Percentiles rank a stretch among this genome's conserved stretches.
Conservation (phyloP, 2,329 filamentous ascomycete genomes). For the Penicillium sp. region DNA sequence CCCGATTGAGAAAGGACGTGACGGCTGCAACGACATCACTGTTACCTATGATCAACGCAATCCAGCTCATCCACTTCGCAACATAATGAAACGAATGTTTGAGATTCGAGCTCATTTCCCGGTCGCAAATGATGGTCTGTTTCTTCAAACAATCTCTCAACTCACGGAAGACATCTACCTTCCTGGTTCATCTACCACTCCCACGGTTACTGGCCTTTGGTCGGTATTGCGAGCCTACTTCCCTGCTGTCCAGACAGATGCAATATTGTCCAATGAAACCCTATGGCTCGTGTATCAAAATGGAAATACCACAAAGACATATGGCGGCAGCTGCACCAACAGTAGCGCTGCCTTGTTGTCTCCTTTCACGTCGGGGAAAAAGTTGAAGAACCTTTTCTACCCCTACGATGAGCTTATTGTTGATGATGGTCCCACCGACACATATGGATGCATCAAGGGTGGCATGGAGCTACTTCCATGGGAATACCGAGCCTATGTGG, state of each 20-base stretch:
- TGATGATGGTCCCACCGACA: background rate
- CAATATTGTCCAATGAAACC: conserved; percentile 40
- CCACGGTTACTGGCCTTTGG: conserved; percentile 60
- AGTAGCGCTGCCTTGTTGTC: conserved; percentile 51
- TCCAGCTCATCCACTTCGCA: conserved; percentile 59
- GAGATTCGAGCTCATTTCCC: conserved; percentile 57
- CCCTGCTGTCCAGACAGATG: conserved; percentile 35
- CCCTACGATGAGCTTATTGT: conserved; percentile 51
- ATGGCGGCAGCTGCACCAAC: conserved; percentile 56
- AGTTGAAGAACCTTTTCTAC: conserved; percentile 62
- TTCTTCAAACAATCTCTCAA: conserved; percentile 56
- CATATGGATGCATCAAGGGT: background rate
- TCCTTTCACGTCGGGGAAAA: conserved; percentile 53
- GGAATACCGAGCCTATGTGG: conserved; percentile 59
- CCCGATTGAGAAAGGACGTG: conserved; percentile 52
- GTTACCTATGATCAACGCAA: conserved; percentile 62
- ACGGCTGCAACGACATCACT: conserved; percentile 56
- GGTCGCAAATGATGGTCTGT: conserved; percentile 59
- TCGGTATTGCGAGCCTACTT: conserved; percentile 50
- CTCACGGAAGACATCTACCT: conserved; percentile 50
- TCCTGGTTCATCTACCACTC: conserved; percentile 52
- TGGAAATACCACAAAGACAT: conserved; percentile 49
- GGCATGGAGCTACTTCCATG: conserved; percentile 10
- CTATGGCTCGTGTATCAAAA: conserved; percentile 48
- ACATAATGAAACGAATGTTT: conserved; percentile 61